These are phyloP conservation scores for Guadua angustifolia DNA, from an alignment of 176 grass and related monocot genomes.

Conservation along the genomic window DNA sequence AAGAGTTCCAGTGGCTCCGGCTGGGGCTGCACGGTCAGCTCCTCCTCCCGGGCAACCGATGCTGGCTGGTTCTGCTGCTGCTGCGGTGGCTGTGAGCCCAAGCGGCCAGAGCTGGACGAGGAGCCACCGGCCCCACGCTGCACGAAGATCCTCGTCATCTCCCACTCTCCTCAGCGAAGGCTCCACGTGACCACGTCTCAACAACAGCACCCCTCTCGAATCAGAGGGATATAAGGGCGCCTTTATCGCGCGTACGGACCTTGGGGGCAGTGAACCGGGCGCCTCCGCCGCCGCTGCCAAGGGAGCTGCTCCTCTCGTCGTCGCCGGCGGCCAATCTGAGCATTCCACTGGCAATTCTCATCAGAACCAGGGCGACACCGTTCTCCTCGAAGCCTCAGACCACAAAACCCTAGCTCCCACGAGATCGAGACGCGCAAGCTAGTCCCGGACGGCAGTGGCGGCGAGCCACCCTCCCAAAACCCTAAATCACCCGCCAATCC, in stretches of 20 bases:
- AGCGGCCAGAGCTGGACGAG: slow-evolving; percentile 73
- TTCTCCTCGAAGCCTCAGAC: slow-evolving; percentile 31
- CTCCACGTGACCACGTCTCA: slow-evolving; percentile 3
- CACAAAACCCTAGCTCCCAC: slow-evolving; percentile 47
- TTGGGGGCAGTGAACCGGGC: slow-evolving; percentile 60
- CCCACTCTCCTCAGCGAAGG: slow-evolving; percentile 35
- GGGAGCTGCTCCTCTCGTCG: slow-evolving; percentile 64
- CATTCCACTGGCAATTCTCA: slow-evolving; percentile 89
- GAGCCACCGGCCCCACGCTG: slow-evolving; percentile 76
- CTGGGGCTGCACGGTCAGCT: slow-evolving; percentile 39
- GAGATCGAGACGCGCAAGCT: slow-evolving; percentile 35
- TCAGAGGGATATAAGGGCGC: slow-evolving; percentile 36
- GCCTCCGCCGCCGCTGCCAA: slow-evolving; percentile 54
- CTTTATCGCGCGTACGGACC: slow-evolving; percentile 78
- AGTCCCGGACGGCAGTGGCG: slow-evolving; percentile 5
- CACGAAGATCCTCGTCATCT: slow-evolving; percentile 97
- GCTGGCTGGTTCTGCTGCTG: slow-evolving; percentile 42
- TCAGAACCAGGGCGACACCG: slow-evolving; percentile 58
- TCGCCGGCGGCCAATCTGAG: slow-evolving; percentile 66
- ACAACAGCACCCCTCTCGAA: slow-evolving; percentile 47
- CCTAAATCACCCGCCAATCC: slow-evolving; percentile 23
- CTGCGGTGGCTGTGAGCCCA: slow-evolving; percentile 48
- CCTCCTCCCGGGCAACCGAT: slow-evolving; percentile 56
- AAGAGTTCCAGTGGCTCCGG: slow-evolving; percentile 51
- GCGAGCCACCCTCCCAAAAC: slow-evolving; percentile 33